phyloP scores from a whole-genome alignment of 371 early-diverging fungal species.

The Syncephalis plumigaleata region DNA sequence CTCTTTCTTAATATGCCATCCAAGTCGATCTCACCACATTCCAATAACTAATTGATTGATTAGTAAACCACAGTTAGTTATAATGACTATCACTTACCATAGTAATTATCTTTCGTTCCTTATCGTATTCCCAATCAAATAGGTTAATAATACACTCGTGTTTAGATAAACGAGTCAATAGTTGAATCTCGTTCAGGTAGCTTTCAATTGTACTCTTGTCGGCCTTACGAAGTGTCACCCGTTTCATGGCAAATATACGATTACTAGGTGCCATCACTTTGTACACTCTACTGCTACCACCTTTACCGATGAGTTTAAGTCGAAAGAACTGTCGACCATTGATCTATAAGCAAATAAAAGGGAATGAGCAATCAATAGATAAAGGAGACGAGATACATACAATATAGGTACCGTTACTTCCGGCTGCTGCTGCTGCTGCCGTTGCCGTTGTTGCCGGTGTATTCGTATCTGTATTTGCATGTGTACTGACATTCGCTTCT shows the following conservation, averaged over 20 bases:
- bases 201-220: constrained; percentile 44
- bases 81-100: constrained; percentile 38
- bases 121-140: constrained; percentile 53
- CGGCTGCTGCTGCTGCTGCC: too few species aligned
- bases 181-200: constrained; percentile 67
- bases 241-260: constrained; percentile 75
- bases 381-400: too few species aligned
- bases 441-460: too few species aligned
- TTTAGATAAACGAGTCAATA: constrained; percentile 45
- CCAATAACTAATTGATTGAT: constrained; percentile 40
- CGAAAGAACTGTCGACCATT: constrained; percentile 34
- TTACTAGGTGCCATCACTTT: constrained; percentile 51
- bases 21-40: constrained; percentile 90
- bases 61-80: too few species aligned
- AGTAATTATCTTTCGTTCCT: constrained; percentile 29
- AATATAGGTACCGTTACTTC: too few species aligned
- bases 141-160: constrained; percentile 56
- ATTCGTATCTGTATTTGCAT: too few species aligned
- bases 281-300: constrained; percentile 82
- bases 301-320: constrained; percentile 59
- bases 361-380: constrained; percentile 12
- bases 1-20: constrained; percentile 44
- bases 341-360: too few species aligned
- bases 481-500: too few species aligned
- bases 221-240: constrained; percentile 49